Base-by-base conservation (phyloP, 495 filamentous ascomycete species). In the Penicillium pulvis region DNA sequence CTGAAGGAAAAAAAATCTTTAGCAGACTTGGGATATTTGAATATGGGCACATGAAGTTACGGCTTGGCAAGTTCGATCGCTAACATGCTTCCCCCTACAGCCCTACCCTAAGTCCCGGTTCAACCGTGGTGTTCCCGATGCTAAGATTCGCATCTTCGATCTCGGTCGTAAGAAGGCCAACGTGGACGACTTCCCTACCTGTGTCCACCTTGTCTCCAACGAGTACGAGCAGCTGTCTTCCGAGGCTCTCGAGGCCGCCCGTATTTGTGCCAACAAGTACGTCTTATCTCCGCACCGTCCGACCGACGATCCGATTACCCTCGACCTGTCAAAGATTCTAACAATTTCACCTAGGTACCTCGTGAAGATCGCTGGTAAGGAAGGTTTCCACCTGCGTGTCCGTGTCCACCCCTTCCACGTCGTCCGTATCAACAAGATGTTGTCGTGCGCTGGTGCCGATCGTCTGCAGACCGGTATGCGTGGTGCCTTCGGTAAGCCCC, bases 391-490 rank as follows among this genome's bases (percentile, higher is more conserved):
- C 80, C 82, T 98, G 70, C 93, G 94, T 69, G 89, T 98, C 76
- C 93, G 94, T 76, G 93, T 91, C 70, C 94, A 98, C 86, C 94
- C 94, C 61, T 97, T 90, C 92, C 94, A 98, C 83, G 93, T 98
- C 80, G 86, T 97, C 83, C 94, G 94, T 79, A 98, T 98, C 91
- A 98, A 98, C 90, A 98, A 98, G 86, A 98, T 98, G 94, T 90
- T 98, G 89, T 97, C 93, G 63, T 98, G 94, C 78, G 94, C 94
- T 70, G 94, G 94, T 81, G 94, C 94, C 87, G 94, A 98, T 97
- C 88, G 94, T 85, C 87, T 98, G 72, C 94, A 98, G 79, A 98
- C 94, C 62, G 94, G 94, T 81, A 98, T 98, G 94, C 94, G 94
- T 88, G 94, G 94, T 86, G 94, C 94, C 63, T 98, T 90, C 86